A percentile compares a stretch with the other conserved stretches of the same genome.
Evolutionary conservation across 179 eudicot species (phyloP).

Genomic region (Sideroxylon spinosum): DNA sequence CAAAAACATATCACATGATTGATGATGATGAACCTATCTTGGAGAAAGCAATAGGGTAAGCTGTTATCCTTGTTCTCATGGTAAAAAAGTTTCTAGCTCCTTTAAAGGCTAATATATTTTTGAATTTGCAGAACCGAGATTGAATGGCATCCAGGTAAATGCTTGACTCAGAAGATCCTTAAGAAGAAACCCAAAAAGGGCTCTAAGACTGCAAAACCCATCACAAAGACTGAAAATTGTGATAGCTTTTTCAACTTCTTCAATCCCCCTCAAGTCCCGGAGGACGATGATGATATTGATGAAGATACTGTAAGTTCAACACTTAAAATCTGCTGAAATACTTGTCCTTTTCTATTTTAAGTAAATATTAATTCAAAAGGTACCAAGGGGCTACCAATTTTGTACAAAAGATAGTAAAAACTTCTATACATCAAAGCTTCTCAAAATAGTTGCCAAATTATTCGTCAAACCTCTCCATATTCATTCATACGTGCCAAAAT

Average conservation of each 20-base stretch:
- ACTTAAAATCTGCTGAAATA: too few relatives aligned
- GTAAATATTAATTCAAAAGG: too few relatives aligned
- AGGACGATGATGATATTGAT: slow-evolving; percentile 70
- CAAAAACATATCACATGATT: slow-evolving; percentile 85
- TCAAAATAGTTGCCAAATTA: too few relatives aligned
- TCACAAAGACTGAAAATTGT: slow-evolving; percentile 78
- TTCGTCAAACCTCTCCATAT: too few relatives aligned
- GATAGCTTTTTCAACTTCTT: slow-evolving; percentile 91
- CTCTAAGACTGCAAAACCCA: slow-evolving; percentile 71
- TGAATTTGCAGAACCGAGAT: slow-evolving; percentile 61
- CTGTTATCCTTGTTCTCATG: background rate
- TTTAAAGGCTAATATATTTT: slow-evolving; percentile 1
- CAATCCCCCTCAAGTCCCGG: slow-evolving; percentile 75
- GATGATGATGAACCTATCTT: slow-evolving; percentile 90
- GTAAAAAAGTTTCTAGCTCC: background rate
- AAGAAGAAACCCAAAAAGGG: slow-evolving; percentile 90
- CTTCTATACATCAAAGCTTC: too few relatives aligned
- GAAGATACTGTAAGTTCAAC: slow-evolving; percentile 58
- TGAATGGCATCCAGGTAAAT: slow-evolving; percentile 82
- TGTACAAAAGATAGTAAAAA: too few relatives aligned
- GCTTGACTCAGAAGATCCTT: slow-evolving; percentile 77
- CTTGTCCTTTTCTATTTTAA: too few relatives aligned
- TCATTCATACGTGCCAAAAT: background rate
- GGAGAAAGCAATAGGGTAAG: slow-evolving; percentile 89
- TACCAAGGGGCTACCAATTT: too few relatives aligned